Evolutionary conservation across 163 green algal genomes (phyloP), one percentile per base, ranked within the genome.

Genomic region (Scenedesmus sp.): DNA sequence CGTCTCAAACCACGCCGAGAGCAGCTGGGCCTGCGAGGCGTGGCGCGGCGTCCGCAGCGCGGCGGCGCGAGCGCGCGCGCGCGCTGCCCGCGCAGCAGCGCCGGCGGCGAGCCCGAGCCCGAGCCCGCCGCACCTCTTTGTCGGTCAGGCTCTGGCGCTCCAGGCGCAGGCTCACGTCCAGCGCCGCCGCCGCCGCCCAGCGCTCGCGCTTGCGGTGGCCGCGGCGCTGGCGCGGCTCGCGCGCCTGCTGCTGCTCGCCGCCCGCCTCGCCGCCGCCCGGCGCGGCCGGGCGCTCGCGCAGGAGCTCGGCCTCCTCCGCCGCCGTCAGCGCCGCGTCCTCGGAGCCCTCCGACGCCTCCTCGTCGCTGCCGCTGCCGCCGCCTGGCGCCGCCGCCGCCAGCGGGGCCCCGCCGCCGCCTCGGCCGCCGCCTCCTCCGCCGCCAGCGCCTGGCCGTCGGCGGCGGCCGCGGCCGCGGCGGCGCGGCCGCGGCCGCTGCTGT

Each of bases 71-170:
- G n/a, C n/a, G n/a, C n/a, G n/a, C n/a, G n/a, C n/a, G n/a, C n/a
- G n/a, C n/a, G n/a, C 45, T n/a, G 45, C 17, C 45, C 45, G 17
- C 17, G 45, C 45, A 54, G 45, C 15, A 54, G 17, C 45, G 45
- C 45, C 17, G 15, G 45, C 17, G 17, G 45, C 13, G 56, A 44
- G 11, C 53, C 17, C 20, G 17, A 62, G 53, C 10, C 18, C 20
- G 10, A 62, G 20, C n/a, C 18, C 33, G 26, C n/a, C 74, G 26
- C 51, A 83, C 64, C 75, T 83, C 64, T 15, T 53, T 64, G 54
- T 83, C 75, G 44, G 63, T 83, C 7, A 83, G 75, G 28, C 65
- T 54, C 75, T 72, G 53, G 42, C 34, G 36, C 64, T 83, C 75
- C 39, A 83, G 64, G 26, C 75, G 58, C 28, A 83, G 31, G 75